Evolutionary conservation across 2,329 filamentous ascomycete genomes (phyloP), one percentile per base, ranked within the genome.

Genomic region (Penicillium sp.): DNA sequence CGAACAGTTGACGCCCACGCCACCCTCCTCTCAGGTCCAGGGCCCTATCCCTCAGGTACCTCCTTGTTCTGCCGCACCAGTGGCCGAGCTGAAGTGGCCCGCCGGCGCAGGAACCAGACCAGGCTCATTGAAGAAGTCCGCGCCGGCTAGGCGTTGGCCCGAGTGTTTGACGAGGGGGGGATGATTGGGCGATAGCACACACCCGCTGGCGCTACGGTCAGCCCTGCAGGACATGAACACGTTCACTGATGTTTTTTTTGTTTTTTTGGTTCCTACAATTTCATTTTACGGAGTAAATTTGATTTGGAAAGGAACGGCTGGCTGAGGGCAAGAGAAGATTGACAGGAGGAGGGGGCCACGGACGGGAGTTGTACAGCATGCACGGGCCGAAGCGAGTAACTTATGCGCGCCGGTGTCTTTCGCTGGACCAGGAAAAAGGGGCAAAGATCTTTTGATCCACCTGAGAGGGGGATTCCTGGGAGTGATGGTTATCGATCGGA

Each of bases 71-170:
- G 52, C 28, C 45, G 52, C 42, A 25, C 53, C 10, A 64, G 59
- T 65, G 61, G 56, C n/a, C 25, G 25, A 28, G 16, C 43, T 19
- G 43, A 61, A 55, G 61, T 59, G 53, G 59, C 53, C 54, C 25
- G 19, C 59, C 14, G 13, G 14, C 11, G 48, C 57, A 59, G 46
- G 53, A 59, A 58, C 45, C 52, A 25, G 60, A 61, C 64, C 59
- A 61, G 55, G 30, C 64, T 64, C 38, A 51, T 60, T 66, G 38
- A 51, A 62, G 65, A 37, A 65, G 57, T 30, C 54, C 19, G 52
- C 54, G 43, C 55, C 57, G 63, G 59, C 55, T 60, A 61, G 62
- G 56, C 48, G 56, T 45, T 67, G 62, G 62, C 40, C 62, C 60
- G 60, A 65, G 56, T 60, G 55, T 46, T 52, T 35, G 59, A 58